phyloP scores from a whole-genome alignment of 2,329 filamentous ascomycete species.

The Diatrype stigma region DNA sequence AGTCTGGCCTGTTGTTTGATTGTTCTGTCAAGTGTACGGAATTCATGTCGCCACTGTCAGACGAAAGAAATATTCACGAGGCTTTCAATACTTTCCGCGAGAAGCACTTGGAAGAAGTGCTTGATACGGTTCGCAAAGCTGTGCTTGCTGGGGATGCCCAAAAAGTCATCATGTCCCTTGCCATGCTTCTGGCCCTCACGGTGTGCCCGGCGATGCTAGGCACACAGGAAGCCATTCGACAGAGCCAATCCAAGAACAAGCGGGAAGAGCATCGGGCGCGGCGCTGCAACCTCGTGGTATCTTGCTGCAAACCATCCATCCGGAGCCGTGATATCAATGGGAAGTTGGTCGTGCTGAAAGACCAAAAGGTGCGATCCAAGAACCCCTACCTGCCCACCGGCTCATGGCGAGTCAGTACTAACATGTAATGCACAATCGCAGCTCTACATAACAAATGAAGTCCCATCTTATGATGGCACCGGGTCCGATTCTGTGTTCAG shows the following conservation, averaged over 20 bases:
- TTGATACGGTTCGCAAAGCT: conserved; percentile 4
- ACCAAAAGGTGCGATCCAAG: conserved; percentile 32
- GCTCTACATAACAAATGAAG: conserved; percentile 44
- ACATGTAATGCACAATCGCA: conserved; percentile 13
- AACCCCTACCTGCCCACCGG: background rate
- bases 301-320: conserved; percentile 39
- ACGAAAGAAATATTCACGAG: background rate
- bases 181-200: conserved; percentile 37
- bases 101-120: conserved; percentile 17
- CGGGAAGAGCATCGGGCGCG: conserved; percentile 46
- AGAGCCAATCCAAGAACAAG: conserved; percentile 44
- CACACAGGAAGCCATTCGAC: conserved; percentile 44
- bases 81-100: conserved; percentile 16
- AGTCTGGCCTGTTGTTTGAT: background rate
- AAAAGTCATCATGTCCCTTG: conserved; percentile 34
- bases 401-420: too few relatives aligned
- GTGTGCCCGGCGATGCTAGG: conserved; percentile 41
- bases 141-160: conserved; percentile 1
- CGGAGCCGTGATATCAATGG: conserved; percentile 40
- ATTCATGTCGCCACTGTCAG: conserved; percentile 15
- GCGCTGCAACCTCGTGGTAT: conserved; percentile 43
- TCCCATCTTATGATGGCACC: conserved; percentile 20
- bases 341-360: conserved; percentile 38
- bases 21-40: background rate
- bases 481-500: conserved; percentile 21